A percentile compares a stretch with the other conserved stretches of the same genome.
These are phyloP conservation scores for Scheffersomyces quercinus DNA, from an alignment of 1,139 yeast genomes.

Conservation along the genomic window DNA sequence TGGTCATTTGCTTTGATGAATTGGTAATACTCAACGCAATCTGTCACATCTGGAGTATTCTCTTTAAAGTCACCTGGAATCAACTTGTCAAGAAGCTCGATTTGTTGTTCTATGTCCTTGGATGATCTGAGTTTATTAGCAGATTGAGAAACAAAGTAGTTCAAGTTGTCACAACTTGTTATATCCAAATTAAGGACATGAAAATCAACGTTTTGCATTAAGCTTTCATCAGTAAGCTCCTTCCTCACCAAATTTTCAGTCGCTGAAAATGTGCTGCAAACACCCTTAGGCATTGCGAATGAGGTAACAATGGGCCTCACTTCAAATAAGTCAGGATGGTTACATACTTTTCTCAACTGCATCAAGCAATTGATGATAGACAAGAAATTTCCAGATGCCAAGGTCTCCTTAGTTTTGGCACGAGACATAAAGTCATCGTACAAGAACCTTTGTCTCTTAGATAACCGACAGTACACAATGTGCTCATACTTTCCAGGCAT, in stretches of 20 bases:
- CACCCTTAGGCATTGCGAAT: constrained; percentile 70
- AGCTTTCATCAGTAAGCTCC: constrained; percentile 26
- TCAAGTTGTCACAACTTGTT: constrained; percentile 45
- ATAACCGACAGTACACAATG: constrained; percentile 84
- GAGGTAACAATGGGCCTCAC: constrained; percentile 95
- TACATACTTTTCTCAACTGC: constrained; percentile 97
- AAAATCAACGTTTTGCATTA: constrained; percentile 41
- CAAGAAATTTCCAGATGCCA: constrained; percentile 91
- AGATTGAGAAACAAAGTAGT: constrained; percentile 51
- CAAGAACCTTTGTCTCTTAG: constrained; percentile 86
- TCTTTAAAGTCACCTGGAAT: constrained; percentile 26
- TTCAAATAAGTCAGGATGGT: constrained; percentile 96
- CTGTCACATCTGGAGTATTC: constrained; percentile 41
- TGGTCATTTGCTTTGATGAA: constrained; percentile 54
- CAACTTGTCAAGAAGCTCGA: constrained; percentile 37
- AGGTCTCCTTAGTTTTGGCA: constrained; percentile 90
- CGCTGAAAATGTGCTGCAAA: constrained; percentile 49
- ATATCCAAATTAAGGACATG: constrained; percentile 63
- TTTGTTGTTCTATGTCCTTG: constrained; percentile 43
- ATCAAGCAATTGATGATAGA: constrained; percentile 95
- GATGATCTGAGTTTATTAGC: constrained; percentile 50
- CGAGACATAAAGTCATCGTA: constrained; percentile 98
- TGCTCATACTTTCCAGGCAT: constrained; percentile 99
- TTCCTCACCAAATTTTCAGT: constrained; percentile 47
- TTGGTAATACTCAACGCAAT: constrained; percentile 62